Evolutionary conservation across 129 eudicot species (phyloP).

Genomic region (Helianthus tuberosus): DNA sequence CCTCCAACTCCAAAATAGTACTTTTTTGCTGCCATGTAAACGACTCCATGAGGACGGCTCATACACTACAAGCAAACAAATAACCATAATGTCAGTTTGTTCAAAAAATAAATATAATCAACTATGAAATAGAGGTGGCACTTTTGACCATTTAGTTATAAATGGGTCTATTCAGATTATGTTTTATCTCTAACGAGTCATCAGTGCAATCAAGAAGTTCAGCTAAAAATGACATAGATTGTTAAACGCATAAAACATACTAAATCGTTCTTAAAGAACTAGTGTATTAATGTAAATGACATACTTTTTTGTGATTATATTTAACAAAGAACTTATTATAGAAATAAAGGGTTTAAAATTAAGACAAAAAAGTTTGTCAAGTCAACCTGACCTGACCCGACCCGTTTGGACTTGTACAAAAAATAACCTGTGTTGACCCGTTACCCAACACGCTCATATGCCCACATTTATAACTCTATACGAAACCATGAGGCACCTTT

Average conservation of each 20-base stretch:
- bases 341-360: not conserved
- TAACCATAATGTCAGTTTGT: conserved; percentile 19
- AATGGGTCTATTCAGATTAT: not conserved
- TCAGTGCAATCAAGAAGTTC: not conserved
- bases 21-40: conserved; percentile 95
- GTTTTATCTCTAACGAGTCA: not conserved
- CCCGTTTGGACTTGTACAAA: too few species aligned
- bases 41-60: conserved; percentile 69
- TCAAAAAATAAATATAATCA: not conserved
- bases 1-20: conserved; percentile 99
- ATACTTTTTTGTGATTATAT: not conserved
- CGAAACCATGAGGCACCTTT: conserved; percentile 48
- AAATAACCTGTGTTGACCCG: too few species aligned
- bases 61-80: conserved; percentile 50
- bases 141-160: conserved; percentile 34
- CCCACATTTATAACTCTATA: not conserved
- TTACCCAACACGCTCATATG: not conserved
- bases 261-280: not conserved
- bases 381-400: not conserved
- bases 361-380: not conserved
- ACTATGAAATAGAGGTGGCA: conserved; percentile 16
- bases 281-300: too few species aligned
- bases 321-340: not conserved
- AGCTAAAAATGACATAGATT: not conserved
- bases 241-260: not conserved